Evolutionary conservation across 306 rosid species (phyloP).

Genomic region (Acacia confusa): DNA sequence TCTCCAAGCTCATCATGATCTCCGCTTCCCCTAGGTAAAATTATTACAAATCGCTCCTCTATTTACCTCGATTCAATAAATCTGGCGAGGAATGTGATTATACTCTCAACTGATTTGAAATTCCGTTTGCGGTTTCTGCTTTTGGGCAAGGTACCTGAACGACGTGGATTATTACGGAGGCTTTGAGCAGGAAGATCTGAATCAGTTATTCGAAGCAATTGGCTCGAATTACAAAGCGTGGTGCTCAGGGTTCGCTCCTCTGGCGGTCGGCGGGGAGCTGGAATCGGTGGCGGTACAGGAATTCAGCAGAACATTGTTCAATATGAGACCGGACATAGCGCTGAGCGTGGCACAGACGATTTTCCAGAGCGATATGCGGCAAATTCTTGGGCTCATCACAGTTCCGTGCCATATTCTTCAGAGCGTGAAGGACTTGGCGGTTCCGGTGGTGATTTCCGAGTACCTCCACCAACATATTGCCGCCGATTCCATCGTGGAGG

Average conservation of each 20-base stretch:
- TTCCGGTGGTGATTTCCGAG: conserved; percentile 47
- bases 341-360: conserved; percentile 39
- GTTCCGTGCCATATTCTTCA: conserved; percentile 51
- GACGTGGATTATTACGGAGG: conserved; percentile 77
- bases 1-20: conserved; percentile 38
- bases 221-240: conserved; percentile 72
- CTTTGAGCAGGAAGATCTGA: conserved; percentile 68
- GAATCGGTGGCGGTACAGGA: conserved; percentile 77
- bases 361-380: conserved; percentile 48
- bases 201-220: conserved; percentile 66
- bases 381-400: conserved; percentile 27
- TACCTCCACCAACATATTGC: conserved; percentile 37
- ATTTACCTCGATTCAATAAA: background rate
- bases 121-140: background rate
- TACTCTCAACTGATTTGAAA: background rate
- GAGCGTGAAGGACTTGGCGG: conserved; percentile 42
- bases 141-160: conserved; percentile 44
- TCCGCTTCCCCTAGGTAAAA: conserved; percentile 45
- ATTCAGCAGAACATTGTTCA: conserved; percentile 66
- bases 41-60: background rate
- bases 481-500: conserved; percentile 36
- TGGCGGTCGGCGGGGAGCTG: conserved; percentile 80
- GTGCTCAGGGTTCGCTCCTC: conserved; percentile 80
- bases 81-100: background rate
- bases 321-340: conserved; percentile 51